Percentiles rank a stretch among this genome's conserved stretches.
Conservation (phyloP, 2,329 filamentous ascomycete genomes). For the Exophiala sp. region DNA sequence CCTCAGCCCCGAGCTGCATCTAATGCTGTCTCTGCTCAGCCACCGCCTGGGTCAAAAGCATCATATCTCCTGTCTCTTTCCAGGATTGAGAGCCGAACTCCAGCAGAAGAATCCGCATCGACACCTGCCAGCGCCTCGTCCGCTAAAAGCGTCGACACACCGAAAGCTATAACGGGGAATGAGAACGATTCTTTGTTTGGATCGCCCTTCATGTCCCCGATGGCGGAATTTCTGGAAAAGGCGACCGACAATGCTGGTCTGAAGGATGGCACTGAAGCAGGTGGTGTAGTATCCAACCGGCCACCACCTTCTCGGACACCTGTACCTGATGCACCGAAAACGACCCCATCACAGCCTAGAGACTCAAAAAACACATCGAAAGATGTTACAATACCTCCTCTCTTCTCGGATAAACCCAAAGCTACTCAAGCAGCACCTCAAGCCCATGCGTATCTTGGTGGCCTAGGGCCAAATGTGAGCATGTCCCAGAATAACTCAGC, state of each 20-base stretch:
- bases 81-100: neutral
- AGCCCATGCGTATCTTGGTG: neutral
- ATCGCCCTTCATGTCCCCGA: slow-evolving; percentile 19
- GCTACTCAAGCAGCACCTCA: neutral
- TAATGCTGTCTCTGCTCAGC: slow-evolving; percentile 8
- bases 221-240: slow-evolving; percentile 16
- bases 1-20: slow-evolving; percentile 5
- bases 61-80: neutral
- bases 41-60: neutral
- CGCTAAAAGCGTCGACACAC: neutral
- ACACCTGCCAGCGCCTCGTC: slow-evolving; percentile 11
- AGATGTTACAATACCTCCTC: slow-evolving; percentile 9
- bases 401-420: slow-evolving; percentile 14
- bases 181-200: slow-evolving; percentile 14
- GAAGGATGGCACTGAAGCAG: slow-evolving; percentile 4
- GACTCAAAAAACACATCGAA: neutral
- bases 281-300: neutral
- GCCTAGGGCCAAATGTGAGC: neutral
- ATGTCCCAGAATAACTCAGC: neutral
- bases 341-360: neutral
- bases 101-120: slow-evolving; percentile 4
- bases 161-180: neutral
- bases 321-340: neutral
- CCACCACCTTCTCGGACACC: neutral
- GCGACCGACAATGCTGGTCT: slow-evolving; percentile 15